phyloP scores from a whole-genome alignment of 2,329 filamentous ascomycete genomes.

The Claviceps monticola region DNA sequence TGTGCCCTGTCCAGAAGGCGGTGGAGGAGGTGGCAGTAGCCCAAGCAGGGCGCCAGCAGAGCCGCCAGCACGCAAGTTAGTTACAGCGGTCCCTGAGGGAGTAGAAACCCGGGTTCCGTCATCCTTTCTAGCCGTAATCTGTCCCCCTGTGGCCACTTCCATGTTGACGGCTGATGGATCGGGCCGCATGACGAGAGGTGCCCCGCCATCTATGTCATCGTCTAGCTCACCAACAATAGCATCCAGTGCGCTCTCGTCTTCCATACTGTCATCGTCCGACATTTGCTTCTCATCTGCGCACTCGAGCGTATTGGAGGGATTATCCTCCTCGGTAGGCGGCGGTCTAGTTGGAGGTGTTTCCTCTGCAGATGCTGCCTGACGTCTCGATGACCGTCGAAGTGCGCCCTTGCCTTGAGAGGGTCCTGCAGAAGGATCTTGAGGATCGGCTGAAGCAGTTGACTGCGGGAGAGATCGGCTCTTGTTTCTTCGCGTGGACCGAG shows the following conservation, averaged over 20 bases:
- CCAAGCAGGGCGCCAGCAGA: constrained; percentile 11
- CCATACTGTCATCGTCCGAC: constrained; percentile 49
- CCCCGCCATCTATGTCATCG: constrained; percentile 62
- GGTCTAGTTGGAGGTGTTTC: constrained; percentile 35
- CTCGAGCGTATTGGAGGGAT: constrained; percentile 60
- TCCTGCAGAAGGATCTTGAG: constrained; percentile 28
- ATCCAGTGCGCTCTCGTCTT: constrained; percentile 57
- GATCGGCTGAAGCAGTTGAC: constrained; percentile 26
- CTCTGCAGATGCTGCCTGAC: constrained; percentile 39
- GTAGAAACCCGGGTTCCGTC: constrained; percentile 80
- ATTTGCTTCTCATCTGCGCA: constrained; percentile 86
- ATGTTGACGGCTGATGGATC: constrained; percentile 79
- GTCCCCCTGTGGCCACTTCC: constrained; percentile 74
- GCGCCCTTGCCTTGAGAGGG: constrained; percentile 43
- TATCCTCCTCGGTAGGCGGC: constrained; percentile 44
- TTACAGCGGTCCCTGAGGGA: constrained; percentile 37
- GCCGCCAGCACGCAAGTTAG: constrained; percentile 24
- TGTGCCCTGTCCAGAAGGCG: constrained; percentile 24
- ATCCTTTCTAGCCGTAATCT: constrained; percentile 81
- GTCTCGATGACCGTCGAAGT: constrained; percentile 50
- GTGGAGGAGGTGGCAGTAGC: constrained; percentile 1
- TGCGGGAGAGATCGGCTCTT: constrained; percentile 32
- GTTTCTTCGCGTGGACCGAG: constrained; percentile 30
- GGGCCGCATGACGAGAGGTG: constrained; percentile 42
- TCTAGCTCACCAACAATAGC: constrained; percentile 85